A percentile compares a stretch with the other conserved stretches of the same genome.
Evolutionary conservation across 495 filamentous ascomycete genomes (phyloP).

Genomic region (Amphirosellinia nigrospora): DNA sequence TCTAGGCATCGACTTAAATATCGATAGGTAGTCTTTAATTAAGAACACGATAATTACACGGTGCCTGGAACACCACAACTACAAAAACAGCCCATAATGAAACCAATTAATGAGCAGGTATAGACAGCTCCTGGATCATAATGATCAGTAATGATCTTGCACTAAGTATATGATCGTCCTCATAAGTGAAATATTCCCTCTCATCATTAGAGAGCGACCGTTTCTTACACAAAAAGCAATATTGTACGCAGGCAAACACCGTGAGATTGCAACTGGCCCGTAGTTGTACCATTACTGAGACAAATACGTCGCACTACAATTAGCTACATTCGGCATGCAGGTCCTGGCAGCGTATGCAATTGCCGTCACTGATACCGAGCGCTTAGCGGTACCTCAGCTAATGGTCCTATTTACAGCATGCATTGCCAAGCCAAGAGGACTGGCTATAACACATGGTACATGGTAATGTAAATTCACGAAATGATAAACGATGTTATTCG

Average conservation of each 20-base stretch:
- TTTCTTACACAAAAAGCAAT: not conserved
- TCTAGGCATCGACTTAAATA: too few relatives aligned
- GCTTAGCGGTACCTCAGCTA: not conserved
- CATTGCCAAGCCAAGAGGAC: not conserved
- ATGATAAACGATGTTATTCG: not conserved
- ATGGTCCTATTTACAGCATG: not conserved
- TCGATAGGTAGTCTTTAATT: too few relatives aligned
- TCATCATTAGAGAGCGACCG: not conserved
- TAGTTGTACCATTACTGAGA: not conserved
- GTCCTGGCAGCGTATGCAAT: not conserved
- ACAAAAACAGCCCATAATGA: not conserved
- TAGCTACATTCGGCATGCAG: not conserved
- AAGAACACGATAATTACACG: not conserved
- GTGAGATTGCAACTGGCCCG: not conserved
- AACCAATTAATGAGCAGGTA: not conserved
- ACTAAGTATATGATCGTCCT: not conserved
- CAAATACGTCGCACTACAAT: not conserved
- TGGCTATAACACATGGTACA: not conserved
- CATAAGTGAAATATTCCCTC: not conserved
- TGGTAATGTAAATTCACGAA: not conserved
- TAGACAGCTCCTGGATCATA: not conserved
- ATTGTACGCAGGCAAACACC: not conserved
- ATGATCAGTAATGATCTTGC: not conserved
- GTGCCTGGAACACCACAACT: not conserved
- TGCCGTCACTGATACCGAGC: not conserved